A percentile compares a stretch with the other conserved stretches of the same genome.
These are phyloP conservation scores for Coniochaeta sp. DNA, from an alignment of 2,329 filamentous ascomycete genomes.

Conservation along the genomic window DNA sequence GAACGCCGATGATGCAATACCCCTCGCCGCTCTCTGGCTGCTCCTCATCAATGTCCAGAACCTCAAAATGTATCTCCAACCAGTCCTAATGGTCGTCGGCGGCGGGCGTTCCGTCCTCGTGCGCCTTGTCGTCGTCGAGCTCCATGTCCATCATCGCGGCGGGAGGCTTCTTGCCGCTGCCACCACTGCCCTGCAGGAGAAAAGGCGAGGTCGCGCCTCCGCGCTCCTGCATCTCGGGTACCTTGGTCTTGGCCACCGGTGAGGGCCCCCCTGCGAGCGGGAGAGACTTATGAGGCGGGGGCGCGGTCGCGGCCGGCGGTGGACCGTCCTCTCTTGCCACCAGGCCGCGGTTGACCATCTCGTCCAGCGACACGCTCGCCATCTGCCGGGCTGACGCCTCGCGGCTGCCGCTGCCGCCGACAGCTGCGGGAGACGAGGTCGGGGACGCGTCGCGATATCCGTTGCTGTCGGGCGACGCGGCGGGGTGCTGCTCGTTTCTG, in stretches of 20 bases:
- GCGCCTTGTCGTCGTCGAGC: neutral
- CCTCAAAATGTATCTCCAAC: neutral
- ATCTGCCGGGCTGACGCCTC: constrained; percentile 2
- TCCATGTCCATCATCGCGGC: constrained; percentile 29
- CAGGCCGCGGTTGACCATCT: constrained; percentile 1
- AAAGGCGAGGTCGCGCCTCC: neutral
- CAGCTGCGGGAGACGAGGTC: neutral
- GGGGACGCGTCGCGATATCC: neutral
- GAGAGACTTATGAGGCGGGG: neutral
- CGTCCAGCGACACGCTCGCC: constrained; percentile 9
- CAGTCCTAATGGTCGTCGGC: neutral
- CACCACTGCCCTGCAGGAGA: neutral
- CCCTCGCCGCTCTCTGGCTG: neutral
- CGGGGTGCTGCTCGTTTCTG: neutral
- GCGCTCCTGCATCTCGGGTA: constrained; percentile 12
- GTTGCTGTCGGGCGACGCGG: neutral
- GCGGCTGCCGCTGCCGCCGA: no score
- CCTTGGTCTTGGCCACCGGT: neutral
- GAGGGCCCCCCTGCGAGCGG: neutral
- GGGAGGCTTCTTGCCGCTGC: no score
- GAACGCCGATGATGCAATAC: neutral
- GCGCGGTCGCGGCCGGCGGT: neutral
- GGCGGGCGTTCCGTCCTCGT: neutral
- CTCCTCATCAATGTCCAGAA: neutral
- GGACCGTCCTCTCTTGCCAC: neutral